Percentiles rank a stretch among this genome's conserved stretches.
Conservation (phyloP, 1,284 basidiomycete genomes). For the Sanghuangporus sanghuang region DNA sequence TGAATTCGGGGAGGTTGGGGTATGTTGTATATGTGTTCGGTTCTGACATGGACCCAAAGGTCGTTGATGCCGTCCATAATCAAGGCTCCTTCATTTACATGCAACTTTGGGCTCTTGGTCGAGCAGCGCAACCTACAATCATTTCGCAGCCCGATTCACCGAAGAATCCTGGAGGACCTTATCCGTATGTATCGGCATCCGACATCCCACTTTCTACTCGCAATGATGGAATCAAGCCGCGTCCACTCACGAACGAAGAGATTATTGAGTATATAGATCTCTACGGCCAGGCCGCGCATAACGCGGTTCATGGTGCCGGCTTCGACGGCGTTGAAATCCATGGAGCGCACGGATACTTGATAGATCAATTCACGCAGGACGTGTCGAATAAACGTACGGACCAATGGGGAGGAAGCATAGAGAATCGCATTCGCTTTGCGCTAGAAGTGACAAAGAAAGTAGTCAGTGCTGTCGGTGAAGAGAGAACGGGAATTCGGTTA, state of each 20-base stretch:
- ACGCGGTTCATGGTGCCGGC: conserved; percentile 30
- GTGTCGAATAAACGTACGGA: conserved; percentile 50
- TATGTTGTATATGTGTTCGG: no score
- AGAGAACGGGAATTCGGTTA: conserved; percentile 44
- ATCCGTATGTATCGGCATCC: conserved; percentile 36
- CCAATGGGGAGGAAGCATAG: conserved; percentile 51
- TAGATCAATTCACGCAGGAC: conserved; percentile 37
- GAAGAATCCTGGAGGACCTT: conserved; percentile 26
- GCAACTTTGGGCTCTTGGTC: conserved; percentile 44
- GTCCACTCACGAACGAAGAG: conserved; percentile 22
- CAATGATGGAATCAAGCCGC: conserved; percentile 21
- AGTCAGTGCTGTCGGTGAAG: conserved; percentile 31
- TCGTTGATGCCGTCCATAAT: conserved; percentile 36
- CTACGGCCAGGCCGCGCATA: conserved; percentile 15
- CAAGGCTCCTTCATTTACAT: conserved; percentile 34
- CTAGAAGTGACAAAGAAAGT: conserved; percentile 42
- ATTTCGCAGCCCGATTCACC: conserved; percentile 19
- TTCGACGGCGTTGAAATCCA: conserved; percentile 44
- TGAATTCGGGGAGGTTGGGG: no score
- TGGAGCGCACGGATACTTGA: conserved; percentile 36
- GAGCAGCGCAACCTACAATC: conserved; percentile 28
- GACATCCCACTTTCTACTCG: conserved; percentile 35
- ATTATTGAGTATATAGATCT: conserved; percentile 4
- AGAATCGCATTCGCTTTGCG: conserved; percentile 48
- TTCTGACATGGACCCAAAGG: conserved; percentile 10